phyloP scores from a whole-genome alignment of 2,329 filamentous ascomycete genomes.

The Botrytis pseudocinerea region DNA sequence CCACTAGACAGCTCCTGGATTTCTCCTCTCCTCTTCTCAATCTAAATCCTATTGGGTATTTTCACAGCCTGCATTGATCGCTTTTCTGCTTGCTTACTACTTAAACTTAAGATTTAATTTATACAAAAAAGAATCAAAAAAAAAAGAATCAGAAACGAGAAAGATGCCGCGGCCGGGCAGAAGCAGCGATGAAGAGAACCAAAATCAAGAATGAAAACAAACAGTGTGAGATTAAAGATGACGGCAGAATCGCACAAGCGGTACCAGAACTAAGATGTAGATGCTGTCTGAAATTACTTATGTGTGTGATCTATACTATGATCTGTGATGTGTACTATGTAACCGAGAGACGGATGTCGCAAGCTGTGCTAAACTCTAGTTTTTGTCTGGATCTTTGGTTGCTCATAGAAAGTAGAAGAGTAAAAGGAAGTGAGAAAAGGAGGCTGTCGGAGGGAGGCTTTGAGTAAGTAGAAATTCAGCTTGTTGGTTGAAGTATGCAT shows the following conservation, averaged over 20 bases:
- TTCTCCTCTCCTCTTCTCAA: not conserved
- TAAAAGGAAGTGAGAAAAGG: too few species aligned
- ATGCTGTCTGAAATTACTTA: not conserved
- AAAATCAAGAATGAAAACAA: not conserved
- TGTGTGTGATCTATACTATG: not conserved
- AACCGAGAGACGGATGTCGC: fast-evolving
- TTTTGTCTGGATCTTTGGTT: not conserved
- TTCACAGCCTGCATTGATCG: fast-evolving
- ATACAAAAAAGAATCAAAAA: too few species aligned
- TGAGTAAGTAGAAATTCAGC: too few species aligned
- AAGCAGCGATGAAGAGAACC: not conserved
- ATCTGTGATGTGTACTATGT: not conserved
- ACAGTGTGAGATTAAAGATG: not conserved
- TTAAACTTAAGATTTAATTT: too few species aligned
- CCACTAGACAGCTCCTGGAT: not conserved
- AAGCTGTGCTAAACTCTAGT: not conserved
- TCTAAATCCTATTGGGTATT: too few species aligned
- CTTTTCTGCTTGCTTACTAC: not conserved
- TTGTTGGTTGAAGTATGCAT: not conserved
- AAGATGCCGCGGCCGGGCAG: too few species aligned
- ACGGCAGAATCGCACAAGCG: not conserved
- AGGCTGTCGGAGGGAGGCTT: too few species aligned
- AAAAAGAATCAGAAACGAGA: too few species aligned
- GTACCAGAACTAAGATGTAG: too few species aligned
- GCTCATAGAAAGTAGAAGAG: not conserved